Evolutionary conservation across 2,329 filamentous ascomycete species (phyloP).

Genomic region (Diaporthe citriasiana): DNA sequence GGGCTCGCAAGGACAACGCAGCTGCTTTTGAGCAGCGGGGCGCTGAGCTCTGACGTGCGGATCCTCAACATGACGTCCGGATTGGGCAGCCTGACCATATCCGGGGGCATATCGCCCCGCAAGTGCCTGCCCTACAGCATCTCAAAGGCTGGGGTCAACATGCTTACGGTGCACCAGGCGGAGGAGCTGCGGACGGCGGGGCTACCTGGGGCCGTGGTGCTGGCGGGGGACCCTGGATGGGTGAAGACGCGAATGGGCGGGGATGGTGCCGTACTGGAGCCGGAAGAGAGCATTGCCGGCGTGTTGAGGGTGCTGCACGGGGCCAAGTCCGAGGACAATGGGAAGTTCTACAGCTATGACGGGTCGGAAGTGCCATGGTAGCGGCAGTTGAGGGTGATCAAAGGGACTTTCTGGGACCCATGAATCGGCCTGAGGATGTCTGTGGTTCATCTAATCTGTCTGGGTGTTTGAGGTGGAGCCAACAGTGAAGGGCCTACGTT

Average conservation of each 20-base stretch:
- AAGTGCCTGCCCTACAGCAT: constrained; percentile 52
- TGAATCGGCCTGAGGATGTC: neutral
- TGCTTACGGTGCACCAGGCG: constrained; percentile 52
- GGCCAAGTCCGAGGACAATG: constrained; percentile 4
- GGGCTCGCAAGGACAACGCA: constrained; percentile 62
- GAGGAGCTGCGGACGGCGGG: constrained; percentile 42
- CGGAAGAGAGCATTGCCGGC: constrained; percentile 26
- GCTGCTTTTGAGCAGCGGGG: constrained; percentile 50
- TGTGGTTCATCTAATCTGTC: neutral
- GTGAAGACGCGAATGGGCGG: constrained; percentile 37
- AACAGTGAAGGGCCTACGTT: neutral
- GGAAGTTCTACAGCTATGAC: constrained; percentile 31
- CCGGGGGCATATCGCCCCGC: constrained; percentile 50
- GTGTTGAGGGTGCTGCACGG: constrained; percentile 14
- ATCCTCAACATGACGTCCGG: constrained; percentile 60
- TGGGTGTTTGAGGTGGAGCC: neutral
- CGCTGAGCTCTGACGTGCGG: constrained; percentile 48
- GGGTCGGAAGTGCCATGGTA: constrained; percentile 32
- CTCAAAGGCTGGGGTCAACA: constrained; percentile 55
- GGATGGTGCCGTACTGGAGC: constrained; percentile 32
- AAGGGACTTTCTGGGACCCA: neutral
- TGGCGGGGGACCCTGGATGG: constrained; percentile 33
- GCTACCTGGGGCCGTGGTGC: constrained; percentile 30
- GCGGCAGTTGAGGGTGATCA: neutral
- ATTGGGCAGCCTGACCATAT: constrained; percentile 52